Evolutionary conservation across 495 filamentous ascomycete genomes (phyloP), one percentile per base, ranked within the genome.

Genomic region (Clavariopsis aquatica): DNA sequence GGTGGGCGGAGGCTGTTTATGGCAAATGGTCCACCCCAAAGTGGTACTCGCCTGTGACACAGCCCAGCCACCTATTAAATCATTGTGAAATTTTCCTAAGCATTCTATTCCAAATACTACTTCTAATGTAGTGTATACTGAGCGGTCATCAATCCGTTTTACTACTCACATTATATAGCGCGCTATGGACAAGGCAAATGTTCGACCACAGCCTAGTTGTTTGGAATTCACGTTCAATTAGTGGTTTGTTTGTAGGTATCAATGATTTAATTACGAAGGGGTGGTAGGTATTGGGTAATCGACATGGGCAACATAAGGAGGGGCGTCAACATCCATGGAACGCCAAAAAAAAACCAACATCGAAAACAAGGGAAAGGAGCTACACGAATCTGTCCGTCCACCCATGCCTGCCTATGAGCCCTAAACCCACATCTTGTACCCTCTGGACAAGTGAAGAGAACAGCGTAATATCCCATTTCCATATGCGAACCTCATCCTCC

Each of bases 251-350:
- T 2, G 38, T 43, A 43, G 13, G 15, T 43, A 10, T 43, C 38
- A 43, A n/a, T n/a, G n/a, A n/a, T n/a, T n/a, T n/a, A 43, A n/a
- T 43, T 43, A 8, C n/a, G 9, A 43, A 15, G 38, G n/a, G 2
- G 38, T 8, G 38, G 38, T 43, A 43, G 38, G 38, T 43, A 43
- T 17, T 43, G 38, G 6, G 38, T 43, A 43, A 43, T 43, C 4
- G 15, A n/a, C 51, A 53, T 53, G 51, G 23, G 24, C 17, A 15
- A 27, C 51, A 53, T 53, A 29, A 28, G 26, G 23, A 52, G 51
- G 27, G 15, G 38, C 51, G 51, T 53, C 26, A 53, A 53, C 51
- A 29, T 6, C 51, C 51, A 15, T 53, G 9, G n/a, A 53, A 53
- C 51, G 51, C 51, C 51, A 43, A 17, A 43, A n/a, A 43, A 17